Percentiles rank a stretch among this genome's conserved stretches.
phyloP scores from a whole-genome alignment of 495 filamentous ascomycete species.

The Stereocaulon alpinum region DNA sequence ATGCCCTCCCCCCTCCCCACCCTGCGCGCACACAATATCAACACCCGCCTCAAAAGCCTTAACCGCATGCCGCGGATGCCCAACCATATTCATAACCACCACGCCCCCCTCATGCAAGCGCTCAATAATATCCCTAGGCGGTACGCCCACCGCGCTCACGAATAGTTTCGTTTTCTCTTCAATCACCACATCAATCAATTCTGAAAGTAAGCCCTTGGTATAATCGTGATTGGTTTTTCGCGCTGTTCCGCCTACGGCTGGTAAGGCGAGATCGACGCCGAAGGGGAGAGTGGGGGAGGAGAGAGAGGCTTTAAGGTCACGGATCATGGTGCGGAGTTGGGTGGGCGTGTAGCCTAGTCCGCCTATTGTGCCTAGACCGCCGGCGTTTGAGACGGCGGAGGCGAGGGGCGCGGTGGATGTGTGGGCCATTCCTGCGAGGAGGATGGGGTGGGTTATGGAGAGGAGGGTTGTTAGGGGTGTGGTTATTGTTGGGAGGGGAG shows the following conservation, averaged over 20 bases:
- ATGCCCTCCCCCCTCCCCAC: slow-evolving; percentile 70
- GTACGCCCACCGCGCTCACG: slow-evolving; percentile 74
- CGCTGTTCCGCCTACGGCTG: slow-evolving; percentile 68
- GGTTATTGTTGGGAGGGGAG: slow-evolving; percentile 57
- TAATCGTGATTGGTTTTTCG: slow-evolving; percentile 89
- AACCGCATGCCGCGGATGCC: slow-evolving; percentile 72
- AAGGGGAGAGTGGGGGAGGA: slow-evolving; percentile 56
- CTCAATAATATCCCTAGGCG: slow-evolving; percentile 57
- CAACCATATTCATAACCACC: slow-evolving; percentile 93
- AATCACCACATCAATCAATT: slow-evolving; percentile 72
- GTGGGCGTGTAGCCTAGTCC: slow-evolving; percentile 75
- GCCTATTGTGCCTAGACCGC: slow-evolving; percentile 75
- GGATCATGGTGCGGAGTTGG: slow-evolving; percentile 69
- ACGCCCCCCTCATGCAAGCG: slow-evolving; percentile 64
- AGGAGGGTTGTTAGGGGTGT: slow-evolving; percentile 70
- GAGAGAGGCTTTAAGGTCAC: slow-evolving; percentile 67
- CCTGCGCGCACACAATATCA: slow-evolving; percentile 77
- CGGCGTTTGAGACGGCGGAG: slow-evolving; percentile 79
- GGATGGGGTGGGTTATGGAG: slow-evolving; percentile 67
- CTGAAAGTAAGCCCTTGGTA: slow-evolving; percentile 71
- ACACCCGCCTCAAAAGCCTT: slow-evolving; percentile 74
- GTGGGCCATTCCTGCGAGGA: slow-evolving; percentile 83
- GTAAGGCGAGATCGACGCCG: slow-evolving; percentile 79
- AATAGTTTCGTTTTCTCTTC: slow-evolving; percentile 69
- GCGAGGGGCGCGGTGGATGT: slow-evolving; percentile 67